phyloP scores from a whole-genome alignment of 768 basidiomycete species.

The Mycena latifolia region DNA sequence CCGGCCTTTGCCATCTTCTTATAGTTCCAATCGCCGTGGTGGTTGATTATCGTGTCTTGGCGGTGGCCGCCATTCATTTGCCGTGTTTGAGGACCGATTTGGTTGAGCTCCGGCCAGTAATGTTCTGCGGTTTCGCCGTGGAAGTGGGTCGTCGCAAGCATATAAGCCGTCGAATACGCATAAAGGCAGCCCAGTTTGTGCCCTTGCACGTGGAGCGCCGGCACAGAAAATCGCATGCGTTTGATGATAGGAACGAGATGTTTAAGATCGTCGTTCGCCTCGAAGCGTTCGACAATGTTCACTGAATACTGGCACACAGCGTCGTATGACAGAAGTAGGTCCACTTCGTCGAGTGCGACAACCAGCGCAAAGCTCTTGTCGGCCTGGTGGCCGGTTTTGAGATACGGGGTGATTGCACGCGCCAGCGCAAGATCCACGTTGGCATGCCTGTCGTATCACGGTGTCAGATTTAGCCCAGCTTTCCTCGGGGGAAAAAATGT shows the following conservation, averaged over 20 bases:
- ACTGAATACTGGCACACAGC: background rate
- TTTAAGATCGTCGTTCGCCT: background rate
- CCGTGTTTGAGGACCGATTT: background rate
- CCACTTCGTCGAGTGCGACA: background rate
- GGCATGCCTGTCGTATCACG: conserved; percentile 11
- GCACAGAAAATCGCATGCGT: background rate
- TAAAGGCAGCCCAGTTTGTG: background rate
- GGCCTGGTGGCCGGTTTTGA: background rate
- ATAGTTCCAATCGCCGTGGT: too few species aligned
- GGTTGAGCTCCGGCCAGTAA: background rate
- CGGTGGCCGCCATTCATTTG: background rate
- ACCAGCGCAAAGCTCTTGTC: background rate
- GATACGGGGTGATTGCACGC: conserved; percentile 21
- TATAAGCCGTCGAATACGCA: background rate
- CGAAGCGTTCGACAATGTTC: background rate
- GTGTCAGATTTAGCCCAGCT: background rate
- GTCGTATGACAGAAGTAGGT: background rate
- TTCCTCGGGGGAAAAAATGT: background rate
- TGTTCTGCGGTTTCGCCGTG: too few species aligned
- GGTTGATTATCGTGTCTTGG: background rate
- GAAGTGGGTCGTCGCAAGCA: background rate
- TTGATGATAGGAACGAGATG: background rate
- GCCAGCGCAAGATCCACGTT: conserved; percentile 30
- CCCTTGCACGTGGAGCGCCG: background rate
- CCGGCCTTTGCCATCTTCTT: background rate